Evolutionary conservation across 2,329 filamentous ascomycete genomes (phyloP).

Genomic region (Penicillium sp.): DNA sequence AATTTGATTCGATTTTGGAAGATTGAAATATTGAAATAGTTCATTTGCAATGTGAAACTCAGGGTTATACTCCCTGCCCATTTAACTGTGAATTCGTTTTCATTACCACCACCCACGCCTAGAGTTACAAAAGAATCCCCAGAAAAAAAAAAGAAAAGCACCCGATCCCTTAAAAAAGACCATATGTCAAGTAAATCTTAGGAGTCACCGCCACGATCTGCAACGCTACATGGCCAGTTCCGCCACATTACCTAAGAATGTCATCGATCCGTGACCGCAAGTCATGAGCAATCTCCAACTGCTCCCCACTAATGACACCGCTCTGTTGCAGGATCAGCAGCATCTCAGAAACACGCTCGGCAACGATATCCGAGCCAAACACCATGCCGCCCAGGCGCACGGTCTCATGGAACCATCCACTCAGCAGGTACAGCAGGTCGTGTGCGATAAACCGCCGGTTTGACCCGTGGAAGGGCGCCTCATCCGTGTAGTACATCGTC

Average conservation of each 20-base stretch:
- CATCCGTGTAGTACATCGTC: constrained; percentile 65
- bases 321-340: constrained; percentile 46
- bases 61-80: neutral
- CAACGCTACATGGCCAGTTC: neutral
- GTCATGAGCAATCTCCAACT: constrained; percentile 41
- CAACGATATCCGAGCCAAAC: constrained; percentile 61
- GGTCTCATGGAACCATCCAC: constrained; percentile 60
- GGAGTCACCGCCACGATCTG: constrained; percentile 2
- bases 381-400: constrained; percentile 53
- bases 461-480: constrained; percentile 60
- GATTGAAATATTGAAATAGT: neutral
- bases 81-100: constrained; percentile 10
- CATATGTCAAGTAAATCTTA: constrained; percentile 4
- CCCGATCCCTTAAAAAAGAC: neutral
- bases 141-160: neutral
- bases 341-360: constrained; percentile 47
- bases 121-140: constrained; percentile 10
- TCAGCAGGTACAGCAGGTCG: constrained; percentile 61
- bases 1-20: neutral
- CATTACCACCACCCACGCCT: constrained; percentile 16
- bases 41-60: neutral
- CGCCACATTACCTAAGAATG: constrained; percentile 34
- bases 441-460: constrained; percentile 57
- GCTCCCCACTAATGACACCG: constrained; percentile 34
- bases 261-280: constrained; percentile 43